These are phyloP conservation scores for Chlorella vulgaris DNA, from an alignment of 139 green algal species.

Conservation along the genomic window DNA sequence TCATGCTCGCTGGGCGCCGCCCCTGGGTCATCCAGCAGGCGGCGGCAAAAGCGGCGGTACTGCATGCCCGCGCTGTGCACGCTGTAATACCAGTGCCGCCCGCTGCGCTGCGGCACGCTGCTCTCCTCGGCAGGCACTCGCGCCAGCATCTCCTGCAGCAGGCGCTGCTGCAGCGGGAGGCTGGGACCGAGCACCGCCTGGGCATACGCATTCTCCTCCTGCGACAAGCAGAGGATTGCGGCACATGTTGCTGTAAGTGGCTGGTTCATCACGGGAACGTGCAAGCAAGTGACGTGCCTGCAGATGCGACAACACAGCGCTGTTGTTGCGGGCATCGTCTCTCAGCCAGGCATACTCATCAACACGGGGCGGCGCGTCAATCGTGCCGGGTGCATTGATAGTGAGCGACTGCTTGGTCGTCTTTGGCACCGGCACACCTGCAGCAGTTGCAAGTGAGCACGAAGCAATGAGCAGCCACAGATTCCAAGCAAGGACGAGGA, in stretches of 20 bases:
- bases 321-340: conserved; percentile 71
- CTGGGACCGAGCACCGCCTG: conserved; percentile 73
- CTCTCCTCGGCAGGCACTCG: conserved; percentile 80
- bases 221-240: not conserved
- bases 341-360: conserved; percentile 81
- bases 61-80: conserved; percentile 66
- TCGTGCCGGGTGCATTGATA: not conserved
- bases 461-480: too few species aligned
- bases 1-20: conserved; percentile 41
- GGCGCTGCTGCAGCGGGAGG: conserved; percentile 66
- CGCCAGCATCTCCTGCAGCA: conserved; percentile 83
- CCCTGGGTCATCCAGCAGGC: conserved; percentile 52
- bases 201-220: conserved; percentile 75
- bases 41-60: conserved; percentile 71
- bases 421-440: not conserved
- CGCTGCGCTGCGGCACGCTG: conserved; percentile 48
- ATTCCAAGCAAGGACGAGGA: too few species aligned
- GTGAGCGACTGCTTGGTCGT: not conserved
- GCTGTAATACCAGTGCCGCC: conserved; percentile 79
- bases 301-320: conserved; percentile 50
- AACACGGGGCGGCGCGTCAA: not conserved
- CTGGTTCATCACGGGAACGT: not conserved
- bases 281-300: conserved; percentile 17
- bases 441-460: not conserved
- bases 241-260: not conserved